phyloP scores from a whole-genome alignment of 495 filamentous ascomycete genomes.

The Aspergillus biplanus region DNA sequence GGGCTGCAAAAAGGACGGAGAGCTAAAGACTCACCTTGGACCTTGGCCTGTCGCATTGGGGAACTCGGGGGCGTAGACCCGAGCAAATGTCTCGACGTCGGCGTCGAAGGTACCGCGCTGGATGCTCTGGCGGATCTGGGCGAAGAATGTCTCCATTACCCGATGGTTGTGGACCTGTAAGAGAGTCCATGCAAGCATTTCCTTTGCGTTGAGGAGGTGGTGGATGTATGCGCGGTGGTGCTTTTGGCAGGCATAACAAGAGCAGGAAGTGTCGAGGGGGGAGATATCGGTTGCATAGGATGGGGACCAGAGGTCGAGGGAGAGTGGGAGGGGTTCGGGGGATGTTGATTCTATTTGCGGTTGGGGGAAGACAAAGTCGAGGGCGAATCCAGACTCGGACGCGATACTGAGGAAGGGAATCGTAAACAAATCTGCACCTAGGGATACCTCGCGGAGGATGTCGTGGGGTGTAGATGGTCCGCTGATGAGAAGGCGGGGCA shows the following conservation, averaged over 20 bases:
- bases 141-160: conserved; percentile 74
- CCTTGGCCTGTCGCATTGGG: conserved; percentile 76
- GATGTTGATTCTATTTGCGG: conserved; percentile 13
- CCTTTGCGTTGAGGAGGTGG: conserved; percentile 83
- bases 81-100: conserved; percentile 58
- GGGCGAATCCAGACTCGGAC: conserved; percentile 85
- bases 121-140: conserved; percentile 64
- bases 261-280: conserved; percentile 64
- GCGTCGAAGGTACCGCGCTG: conserved; percentile 63
- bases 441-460: conserved; percentile 68
- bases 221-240: conserved; percentile 88
- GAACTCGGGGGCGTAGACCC: conserved; percentile 65
- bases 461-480: conserved; percentile 70
- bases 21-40: conserved; percentile 60
- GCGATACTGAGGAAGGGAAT: conserved; percentile 70
- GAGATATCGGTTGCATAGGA: conserved; percentile 57
- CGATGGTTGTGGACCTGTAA: conserved; percentile 89
- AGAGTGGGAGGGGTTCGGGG: conserved; percentile 55
- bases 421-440: conserved; percentile 80
- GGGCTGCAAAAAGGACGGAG: not conserved
- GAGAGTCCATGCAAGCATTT: conserved; percentile 95
- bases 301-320: conserved; percentile 72
- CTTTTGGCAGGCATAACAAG: conserved; percentile 80
- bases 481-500: conserved; percentile 76
- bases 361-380: conserved; percentile 75